phyloP scores from a whole-genome alignment of 176 grass and related monocot genomes.

The Phoenix dactylifera region DNA sequence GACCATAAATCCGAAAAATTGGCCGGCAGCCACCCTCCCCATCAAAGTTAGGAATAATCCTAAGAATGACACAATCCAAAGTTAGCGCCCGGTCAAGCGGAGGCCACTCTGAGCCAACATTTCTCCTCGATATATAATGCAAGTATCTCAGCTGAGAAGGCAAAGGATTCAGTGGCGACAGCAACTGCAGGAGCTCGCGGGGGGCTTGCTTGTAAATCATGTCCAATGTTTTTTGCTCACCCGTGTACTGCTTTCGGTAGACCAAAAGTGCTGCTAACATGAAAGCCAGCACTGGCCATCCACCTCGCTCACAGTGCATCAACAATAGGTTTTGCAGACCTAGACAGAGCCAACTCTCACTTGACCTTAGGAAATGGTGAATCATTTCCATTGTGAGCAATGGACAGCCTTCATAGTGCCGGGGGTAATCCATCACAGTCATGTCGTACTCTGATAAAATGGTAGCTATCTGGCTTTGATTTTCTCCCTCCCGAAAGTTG shows the following conservation, averaged over 20 bases:
- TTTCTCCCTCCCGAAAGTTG: constrained; percentile 80
- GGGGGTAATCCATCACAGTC: constrained; percentile 93
- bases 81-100: constrained; percentile 78
- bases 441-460: constrained; percentile 70
- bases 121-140: constrained; percentile 86
- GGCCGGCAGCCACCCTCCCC: constrained; percentile 74
- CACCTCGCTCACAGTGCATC: constrained; percentile 90
- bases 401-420: constrained; percentile 86
- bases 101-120: constrained; percentile 75
- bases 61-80: constrained; percentile 88
- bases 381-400: constrained; percentile 83
- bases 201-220: constrained; percentile 99
- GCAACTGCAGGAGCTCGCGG: constrained; percentile 59
- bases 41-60: constrained; percentile 56
- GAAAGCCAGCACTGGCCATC: constrained; percentile 88
- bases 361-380: constrained; percentile 85
- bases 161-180: constrained; percentile 79
- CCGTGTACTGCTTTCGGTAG: constrained; percentile 78
- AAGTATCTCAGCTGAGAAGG: constrained; percentile 94
- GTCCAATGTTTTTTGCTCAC: constrained; percentile 80
- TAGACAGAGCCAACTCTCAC: constrained; percentile 90
- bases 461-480: constrained; percentile 49
- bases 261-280: constrained; percentile 86
- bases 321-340: constrained; percentile 82
- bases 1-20: constrained; percentile 90